phyloP scores from a whole-genome alignment of 352 stramenopile species.

The Globisporangium viniferum region DNA sequence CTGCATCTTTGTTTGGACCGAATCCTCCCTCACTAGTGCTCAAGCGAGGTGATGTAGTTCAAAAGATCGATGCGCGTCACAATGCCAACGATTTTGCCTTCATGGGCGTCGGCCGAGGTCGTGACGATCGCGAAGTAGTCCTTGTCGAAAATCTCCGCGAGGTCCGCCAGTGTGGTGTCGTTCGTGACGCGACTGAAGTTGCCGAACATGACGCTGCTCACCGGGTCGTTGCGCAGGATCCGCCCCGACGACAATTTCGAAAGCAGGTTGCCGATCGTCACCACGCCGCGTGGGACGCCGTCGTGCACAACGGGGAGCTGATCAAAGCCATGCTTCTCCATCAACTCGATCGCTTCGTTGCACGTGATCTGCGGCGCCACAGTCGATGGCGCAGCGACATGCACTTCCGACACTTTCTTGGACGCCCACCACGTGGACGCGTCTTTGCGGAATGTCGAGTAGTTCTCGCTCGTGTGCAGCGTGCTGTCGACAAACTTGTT shows the following conservation, averaged over 20 bases:
- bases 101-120: constrained; percentile 30
- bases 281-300: constrained; percentile 83
- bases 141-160: constrained; percentile 94
- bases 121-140: constrained; percentile 96
- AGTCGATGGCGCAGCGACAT: constrained; percentile 88
- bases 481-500: constrained; percentile 78
- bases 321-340: constrained; percentile 92
- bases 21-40: not conserved
- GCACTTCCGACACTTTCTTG: constrained; percentile 89
- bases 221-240: constrained; percentile 80
- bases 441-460: constrained; percentile 16
- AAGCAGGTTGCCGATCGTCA: constrained; percentile 96
- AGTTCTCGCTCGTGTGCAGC: constrained; percentile 38
- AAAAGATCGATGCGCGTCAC: constrained; percentile 96
- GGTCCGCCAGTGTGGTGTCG: constrained; percentile 87
- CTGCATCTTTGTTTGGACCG: not conserved
- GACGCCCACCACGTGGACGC: constrained; percentile 92
- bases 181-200: constrained; percentile 94
- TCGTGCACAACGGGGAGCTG: constrained; percentile 75
- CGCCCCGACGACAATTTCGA: constrained; percentile 88
- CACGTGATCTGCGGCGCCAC: constrained; percentile 89
- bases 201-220: constrained; percentile 94
- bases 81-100: constrained; percentile 95
- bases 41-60: constrained; percentile 86
- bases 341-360: constrained; percentile 92